Percentiles rank a stretch among this genome's conserved stretches.
Conservation (phyloP, 192 early-diverging fungal genomes). For the Obelidium mucronatum region DNA sequence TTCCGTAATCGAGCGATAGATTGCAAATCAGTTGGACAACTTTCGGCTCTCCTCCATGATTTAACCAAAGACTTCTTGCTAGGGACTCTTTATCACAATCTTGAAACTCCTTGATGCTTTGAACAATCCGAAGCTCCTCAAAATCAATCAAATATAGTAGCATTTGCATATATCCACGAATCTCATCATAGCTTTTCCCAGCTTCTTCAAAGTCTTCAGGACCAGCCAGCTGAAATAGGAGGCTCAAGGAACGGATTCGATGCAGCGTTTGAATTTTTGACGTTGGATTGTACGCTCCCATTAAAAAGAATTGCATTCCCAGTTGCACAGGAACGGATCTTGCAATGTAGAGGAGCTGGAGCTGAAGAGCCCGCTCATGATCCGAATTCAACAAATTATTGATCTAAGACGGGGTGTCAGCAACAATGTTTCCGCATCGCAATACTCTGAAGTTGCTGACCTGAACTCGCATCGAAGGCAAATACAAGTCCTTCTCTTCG, state of each 20-base stretch:
- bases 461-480: constrained; percentile 57
- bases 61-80: constrained; percentile 73
- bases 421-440: background rate
- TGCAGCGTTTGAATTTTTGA: constrained; percentile 58
- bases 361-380: constrained; percentile 49
- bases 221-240: constrained; percentile 63
- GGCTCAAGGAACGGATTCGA: constrained; percentile 64
- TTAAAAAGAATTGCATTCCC: constrained; percentile 50
- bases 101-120: constrained; percentile 65
- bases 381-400: constrained; percentile 45
- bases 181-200: constrained; percentile 34
- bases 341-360: constrained; percentile 61
- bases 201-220: constrained; percentile 50
- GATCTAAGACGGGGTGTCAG: background rate
- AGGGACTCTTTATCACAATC: constrained; percentile 71
- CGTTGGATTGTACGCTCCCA: constrained; percentile 55
- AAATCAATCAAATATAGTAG: constrained; percentile 76
- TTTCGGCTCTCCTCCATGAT: constrained; percentile 61
- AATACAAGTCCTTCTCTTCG: constrained; percentile 45
- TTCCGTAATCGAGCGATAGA: constrained; percentile 72
- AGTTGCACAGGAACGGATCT: constrained; percentile 43
- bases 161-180: constrained; percentile 59
- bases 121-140: constrained; percentile 70
- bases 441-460: no score
- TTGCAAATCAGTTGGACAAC: constrained; percentile 73